Base-by-base conservation (phyloP, 441 rosid genomes). In the Erodium texanum region DNA sequence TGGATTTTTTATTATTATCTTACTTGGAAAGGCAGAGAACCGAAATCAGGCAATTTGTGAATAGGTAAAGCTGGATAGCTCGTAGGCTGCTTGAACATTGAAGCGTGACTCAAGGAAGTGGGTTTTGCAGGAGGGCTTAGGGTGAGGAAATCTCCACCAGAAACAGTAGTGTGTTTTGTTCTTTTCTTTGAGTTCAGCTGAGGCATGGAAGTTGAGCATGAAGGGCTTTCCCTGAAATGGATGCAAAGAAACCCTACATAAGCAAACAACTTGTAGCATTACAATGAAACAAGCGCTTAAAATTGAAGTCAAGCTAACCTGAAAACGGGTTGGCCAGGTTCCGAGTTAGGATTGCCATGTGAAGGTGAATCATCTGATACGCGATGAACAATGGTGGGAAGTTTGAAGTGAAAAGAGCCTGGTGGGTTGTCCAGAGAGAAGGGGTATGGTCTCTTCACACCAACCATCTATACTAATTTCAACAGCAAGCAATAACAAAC, bases 361-460 rank as follows among this genome's bases (percentile, higher is more conserved):
- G 82, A 74, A 62, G 74, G 29, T 36, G 75, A 41, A 29, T 83
- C 86, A 54, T 79, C 76, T 48, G 75, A 70, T 65, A 65, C 70
- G 32, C 79, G 75, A 66, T 74, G 78, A n/a, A 65, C 72, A 50
- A 65, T 52, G 24, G 70, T 66, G 64, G 77, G 77, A 66, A 68
- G 54, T 62, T 77, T 85, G 80, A 59, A 69, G 15, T 29, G 77
- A 24, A 77, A 38, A 62, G 76, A 74, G 66, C 68, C 70, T 29
- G 80, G 77, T 6, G 79, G 70, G 54, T 77, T 66, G 65, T 79
- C 85, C 16, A 67, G 65, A 61, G 77, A 62, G 78, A 82, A 85
- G 12, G 87, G 89, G 64, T 70, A 74, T 45, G 82, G 19, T 70
- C 93, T 85, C 80, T 85, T 87, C 83, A 68, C 24, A 66, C 89